Evolutionary conservation across 164 flowering plant species (phyloP).

Genomic region (Dillenia suffruticosa): DNA sequence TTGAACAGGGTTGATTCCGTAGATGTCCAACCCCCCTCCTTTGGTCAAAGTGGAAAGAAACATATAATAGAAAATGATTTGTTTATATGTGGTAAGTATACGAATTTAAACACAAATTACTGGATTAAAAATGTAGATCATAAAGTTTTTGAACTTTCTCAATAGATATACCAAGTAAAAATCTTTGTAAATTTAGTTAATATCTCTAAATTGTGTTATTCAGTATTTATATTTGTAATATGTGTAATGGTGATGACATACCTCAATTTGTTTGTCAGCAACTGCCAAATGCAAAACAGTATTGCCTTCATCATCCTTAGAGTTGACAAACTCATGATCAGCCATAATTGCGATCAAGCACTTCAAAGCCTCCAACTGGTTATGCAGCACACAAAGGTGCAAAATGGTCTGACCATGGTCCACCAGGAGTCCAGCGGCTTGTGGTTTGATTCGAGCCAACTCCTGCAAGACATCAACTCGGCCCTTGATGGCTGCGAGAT

Average conservation of each 20-base stretch:
- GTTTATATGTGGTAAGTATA: no score
- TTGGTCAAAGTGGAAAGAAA: no score
- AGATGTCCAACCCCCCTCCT: no score
- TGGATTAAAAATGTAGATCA: no score
- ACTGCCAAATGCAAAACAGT: conserved; percentile 16
- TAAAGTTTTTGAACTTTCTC: no score
- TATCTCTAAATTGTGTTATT: background rate
- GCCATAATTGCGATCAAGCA: background rate
- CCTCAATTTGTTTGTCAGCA: conserved; percentile 11
- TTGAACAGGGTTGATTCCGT: no score
- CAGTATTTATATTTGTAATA: background rate
- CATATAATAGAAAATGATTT: no score
- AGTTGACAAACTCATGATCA: background rate
- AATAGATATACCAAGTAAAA: no score
- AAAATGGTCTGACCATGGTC: conserved; percentile 7
- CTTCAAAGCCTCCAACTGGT: conserved; percentile 14
- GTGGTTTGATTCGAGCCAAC: conserved; percentile 11
- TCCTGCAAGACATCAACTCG: conserved; percentile 14
- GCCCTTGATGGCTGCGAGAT: conserved; percentile 27
- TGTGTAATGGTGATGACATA: background rate
- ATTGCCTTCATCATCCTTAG: conserved; percentile 6
- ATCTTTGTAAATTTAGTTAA: background rate
- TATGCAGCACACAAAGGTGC: conserved; percentile 10
- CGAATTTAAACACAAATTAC: no score
- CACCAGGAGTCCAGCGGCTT: background rate